Base-by-base conservation (phyloP, 345 rosid genomes). In the Abelmoschus esculentus region DNA sequence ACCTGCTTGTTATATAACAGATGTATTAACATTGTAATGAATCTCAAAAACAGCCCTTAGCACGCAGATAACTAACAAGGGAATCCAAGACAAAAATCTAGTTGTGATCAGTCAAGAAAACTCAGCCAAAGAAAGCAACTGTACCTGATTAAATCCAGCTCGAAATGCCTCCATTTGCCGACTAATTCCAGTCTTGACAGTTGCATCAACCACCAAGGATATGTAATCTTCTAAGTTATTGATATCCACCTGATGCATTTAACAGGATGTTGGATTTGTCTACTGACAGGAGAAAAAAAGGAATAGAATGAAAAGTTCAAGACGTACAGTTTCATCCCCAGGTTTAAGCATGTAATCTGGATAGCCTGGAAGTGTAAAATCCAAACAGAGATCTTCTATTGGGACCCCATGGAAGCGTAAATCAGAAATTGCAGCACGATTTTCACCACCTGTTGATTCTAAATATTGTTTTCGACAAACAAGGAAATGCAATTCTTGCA, bases 121-220 rank as follows among this genome's bases (percentile, higher is more conserved):
- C 57, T 56, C 72, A 44, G 44, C 14, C 6, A 4, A 40, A 4
- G 68, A 29, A 28, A 66, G 60, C 62, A 59, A 28, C 53, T 68
- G 58, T 17, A 90, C 99, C 97, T 96, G 99, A 82, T 90, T 92
- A 76, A 96, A 96, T 47, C 99, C 99, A 26, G 91, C 88, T 76
- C 88, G 83, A 76, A 96, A 92, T 66, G 99, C 99, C 67, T 96
- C 98, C 64, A 90, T 66, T 79, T 96, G 99, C 58, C 91, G 82
- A 72, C 78, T 18, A 14, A 92, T 87, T 70, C 99, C 99, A 1
- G 84, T 74, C 83, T 84, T 92, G 69, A 96, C 90, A 72, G 95
- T 90, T 52, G 99, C 95, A 81, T 96, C 96, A 74, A 92, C 97
- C 6, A 89, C 95, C 81, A 86, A 78, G 32, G 88, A 80, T 69